These are phyloP conservation scores for Penicillium salamii DNA, from an alignment of 495 filamentous ascomycete genomes.

Conservation along the genomic window DNA sequence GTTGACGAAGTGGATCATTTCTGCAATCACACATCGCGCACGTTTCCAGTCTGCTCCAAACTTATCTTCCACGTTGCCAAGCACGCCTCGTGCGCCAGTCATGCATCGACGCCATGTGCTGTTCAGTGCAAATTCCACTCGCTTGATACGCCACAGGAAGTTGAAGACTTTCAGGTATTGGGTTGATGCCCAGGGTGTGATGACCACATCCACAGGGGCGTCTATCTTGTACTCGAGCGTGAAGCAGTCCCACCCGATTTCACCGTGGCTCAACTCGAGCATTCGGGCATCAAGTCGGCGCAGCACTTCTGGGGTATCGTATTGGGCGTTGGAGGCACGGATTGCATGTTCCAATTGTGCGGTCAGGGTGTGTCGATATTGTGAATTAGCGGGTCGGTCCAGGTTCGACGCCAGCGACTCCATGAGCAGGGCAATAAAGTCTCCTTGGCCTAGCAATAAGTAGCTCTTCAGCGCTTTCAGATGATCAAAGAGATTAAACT, in stretches of 20 bases:
- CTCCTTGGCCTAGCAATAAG: conserved; percentile 88
- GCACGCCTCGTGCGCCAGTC: conserved; percentile 88
- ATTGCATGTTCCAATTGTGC: conserved; percentile 98
- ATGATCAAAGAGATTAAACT: conserved; percentile 92
- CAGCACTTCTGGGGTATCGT: conserved; percentile 89
- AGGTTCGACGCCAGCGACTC: conserved; percentile 89
- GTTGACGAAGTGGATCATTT: conserved; percentile 98
- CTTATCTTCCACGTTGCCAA: conserved; percentile 74
- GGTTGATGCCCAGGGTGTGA: conserved; percentile 88
- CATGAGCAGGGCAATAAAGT: conserved; percentile 98
- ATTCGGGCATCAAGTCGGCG: conserved; percentile 92
- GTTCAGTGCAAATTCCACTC: conserved; percentile 89
- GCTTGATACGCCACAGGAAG: conserved; percentile 97
- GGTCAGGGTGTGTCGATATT: conserved; percentile 93
- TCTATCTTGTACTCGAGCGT: conserved; percentile 99
- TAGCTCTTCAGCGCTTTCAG: conserved; percentile 91
- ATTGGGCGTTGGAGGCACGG: conserved; percentile 94
- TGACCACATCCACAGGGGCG: conserved; percentile 94
- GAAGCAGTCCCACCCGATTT: conserved; percentile 99
- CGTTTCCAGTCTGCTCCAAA: conserved; percentile 85
- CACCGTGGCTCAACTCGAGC: conserved; percentile 91
- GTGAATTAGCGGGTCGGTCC: conserved; percentile 89
- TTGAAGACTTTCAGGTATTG: conserved; percentile 99
- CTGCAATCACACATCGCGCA: conserved; percentile 81
- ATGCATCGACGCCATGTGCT: conserved; percentile 95